Evolutionary conservation across 148 eudicot species (phyloP), one percentile per base, ranked within the genome.

Genomic region (Amaranthus cruentus): DNA sequence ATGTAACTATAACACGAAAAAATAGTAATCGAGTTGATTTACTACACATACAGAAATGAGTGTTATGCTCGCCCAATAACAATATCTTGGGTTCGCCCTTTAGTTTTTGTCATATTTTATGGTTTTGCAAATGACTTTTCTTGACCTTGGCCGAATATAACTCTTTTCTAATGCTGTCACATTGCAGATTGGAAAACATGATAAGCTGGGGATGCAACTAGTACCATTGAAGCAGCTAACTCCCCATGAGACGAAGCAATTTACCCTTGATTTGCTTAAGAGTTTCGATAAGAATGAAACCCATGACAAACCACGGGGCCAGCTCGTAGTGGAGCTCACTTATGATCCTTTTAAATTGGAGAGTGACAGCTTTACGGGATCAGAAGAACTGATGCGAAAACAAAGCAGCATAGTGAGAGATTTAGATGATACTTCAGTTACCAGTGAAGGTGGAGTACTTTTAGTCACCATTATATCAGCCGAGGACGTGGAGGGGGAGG

Each of bases 141-240:
- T 6, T 65, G 69, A 47, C 69, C 69, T 12, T 65, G 9, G 55
- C 46, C 15, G 47, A 18, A 66, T 66, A 11, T 6, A 6, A 72
- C 49, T 18, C 42, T 13, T 14, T 43, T 60, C 47, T 75, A 28
- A 21, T 11, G 9, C 69, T 73, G 61, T 15, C 60, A 52, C 15
- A 12, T 28, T 64, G 73, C 81, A 94, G 98, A 90, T 94, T 6
- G 98, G 98, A 42, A 76, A 71, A 56, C 87, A 94, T 78, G 98
- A 94, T 76, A 83, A 69, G 56, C 18, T 94, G 73, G 98, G 98
- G 15, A 85, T 81, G 78, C 97, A 94, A 84, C 56, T 78, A 43
- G 76, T 86, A 74, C 91, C 96, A 48, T 57, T 94, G 76, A 91
- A 90, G 66, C 68, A 71, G 55, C 87, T 92, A 68, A 74, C 44